Evolutionary conservation across 192 early-diverging fungal genomes (phyloP).

Genomic region (Spizellomyces punctatus): DNA sequence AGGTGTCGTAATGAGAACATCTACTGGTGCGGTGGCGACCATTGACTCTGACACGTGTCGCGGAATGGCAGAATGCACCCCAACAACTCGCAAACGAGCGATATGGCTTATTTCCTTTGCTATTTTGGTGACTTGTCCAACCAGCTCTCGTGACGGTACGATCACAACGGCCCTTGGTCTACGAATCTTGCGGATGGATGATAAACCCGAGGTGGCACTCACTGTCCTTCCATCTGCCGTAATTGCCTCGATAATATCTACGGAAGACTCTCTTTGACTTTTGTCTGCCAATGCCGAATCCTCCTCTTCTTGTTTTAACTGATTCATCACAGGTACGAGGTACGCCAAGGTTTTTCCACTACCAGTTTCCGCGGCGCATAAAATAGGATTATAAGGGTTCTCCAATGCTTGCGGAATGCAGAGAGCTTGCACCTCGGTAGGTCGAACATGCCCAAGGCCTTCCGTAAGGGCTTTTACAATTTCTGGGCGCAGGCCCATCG

Average conservation of each 20-base stretch:
- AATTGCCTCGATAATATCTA: constrained; percentile 19
- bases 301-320: constrained; percentile 65
- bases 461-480: constrained; percentile 51
- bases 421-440: constrained; percentile 85
- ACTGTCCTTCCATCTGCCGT: constrained; percentile 8
- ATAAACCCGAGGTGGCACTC: constrained; percentile 6
- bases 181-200: constrained; percentile 62
- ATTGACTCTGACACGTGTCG: constrained; percentile 15
- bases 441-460: constrained; percentile 46
- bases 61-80: constrained; percentile 28
- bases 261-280: not conserved
- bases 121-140: constrained; percentile 73
- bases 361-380: constrained; percentile 89
- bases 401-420: constrained; percentile 73
- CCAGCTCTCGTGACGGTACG: constrained; percentile 87
- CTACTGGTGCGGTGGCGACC: constrained; percentile 67
- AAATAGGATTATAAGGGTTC: constrained; percentile 38
- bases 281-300: constrained; percentile 20
- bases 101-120: constrained; percentile 74
- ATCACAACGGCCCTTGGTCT: constrained; percentile 83
- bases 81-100: constrained; percentile 69
- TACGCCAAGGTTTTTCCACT: constrained; percentile 92
- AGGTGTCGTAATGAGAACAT: constrained; percentile 86
- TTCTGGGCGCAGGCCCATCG: constrained; percentile 61
- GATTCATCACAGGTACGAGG: constrained; percentile 75